Percentiles rank a stretch among this genome's conserved stretches.
These are phyloP conservation scores for Yamadazyma sp. DNA, from an alignment of 1,139 yeast genomes.

Conservation along the genomic window DNA sequence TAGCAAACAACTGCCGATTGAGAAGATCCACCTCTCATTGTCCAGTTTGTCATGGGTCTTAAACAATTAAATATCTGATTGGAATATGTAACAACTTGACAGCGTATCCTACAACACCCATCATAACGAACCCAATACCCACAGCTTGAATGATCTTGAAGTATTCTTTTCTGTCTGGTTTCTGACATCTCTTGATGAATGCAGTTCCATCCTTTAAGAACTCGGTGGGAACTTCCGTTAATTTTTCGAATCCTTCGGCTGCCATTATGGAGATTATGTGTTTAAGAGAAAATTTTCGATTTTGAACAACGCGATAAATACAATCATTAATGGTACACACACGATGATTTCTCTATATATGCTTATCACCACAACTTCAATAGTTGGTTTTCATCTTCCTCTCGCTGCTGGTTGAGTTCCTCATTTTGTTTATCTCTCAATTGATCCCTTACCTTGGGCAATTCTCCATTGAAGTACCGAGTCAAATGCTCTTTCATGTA, in stretches of 20 bases:
- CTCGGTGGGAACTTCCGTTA: constrained; percentile 87
- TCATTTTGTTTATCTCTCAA: constrained; percentile 30
- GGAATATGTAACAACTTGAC: constrained; percentile 96
- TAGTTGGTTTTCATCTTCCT: constrained; percentile 32
- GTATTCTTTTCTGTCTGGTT: constrained; percentile 89
- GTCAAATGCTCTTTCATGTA: constrained; percentile 25
- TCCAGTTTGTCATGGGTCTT: constrained; percentile 18
- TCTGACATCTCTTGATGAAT: constrained; percentile 87
- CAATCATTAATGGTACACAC: not conserved
- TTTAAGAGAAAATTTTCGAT: constrained; percentile 3
- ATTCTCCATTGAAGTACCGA: constrained; percentile 19
- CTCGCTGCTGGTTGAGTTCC: constrained; percentile 26
- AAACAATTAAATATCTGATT: constrained; percentile 94
- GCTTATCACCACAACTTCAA: constrained; percentile 30
- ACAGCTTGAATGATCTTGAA: constrained; percentile 89
- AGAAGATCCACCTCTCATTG: not conserved
- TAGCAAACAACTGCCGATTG: not conserved
- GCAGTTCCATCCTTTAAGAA: constrained; percentile 89
- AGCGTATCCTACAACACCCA: constrained; percentile 96
- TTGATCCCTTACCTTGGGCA: constrained; percentile 23
- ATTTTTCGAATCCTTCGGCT: constrained; percentile 71
- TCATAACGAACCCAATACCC: constrained; percentile 93
- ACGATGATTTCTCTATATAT: not conserved
- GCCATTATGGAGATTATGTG: constrained; percentile 31
- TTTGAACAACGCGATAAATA: constrained; percentile 6